Percentiles rank a stretch among this genome's conserved stretches.
phyloP scores from a whole-genome alignment of 805 yeast genomes.

The Cyberlindnera xylosilytica region DNA sequence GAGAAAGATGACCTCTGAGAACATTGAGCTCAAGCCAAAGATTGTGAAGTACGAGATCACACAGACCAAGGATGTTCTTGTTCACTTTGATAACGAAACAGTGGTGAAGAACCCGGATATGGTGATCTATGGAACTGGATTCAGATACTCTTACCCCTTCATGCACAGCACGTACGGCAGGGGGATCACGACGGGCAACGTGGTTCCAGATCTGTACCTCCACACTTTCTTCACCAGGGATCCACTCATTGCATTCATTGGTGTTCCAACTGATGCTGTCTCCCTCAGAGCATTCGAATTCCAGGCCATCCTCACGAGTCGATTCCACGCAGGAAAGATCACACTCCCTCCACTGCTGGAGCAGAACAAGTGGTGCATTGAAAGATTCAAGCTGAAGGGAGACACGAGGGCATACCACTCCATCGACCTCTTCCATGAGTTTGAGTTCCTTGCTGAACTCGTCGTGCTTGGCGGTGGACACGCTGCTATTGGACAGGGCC shows the following conservation, averaged over 20 bases:
- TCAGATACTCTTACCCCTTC: constrained; percentile 57
- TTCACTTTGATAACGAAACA: constrained; percentile 45
- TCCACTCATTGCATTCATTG: constrained; percentile 34
- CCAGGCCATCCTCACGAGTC: constrained; percentile 36
- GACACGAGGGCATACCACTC: constrained; percentile 31
- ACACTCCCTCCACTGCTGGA: constrained; percentile 30
- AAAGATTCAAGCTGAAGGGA: constrained; percentile 30
- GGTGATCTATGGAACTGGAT: constrained; percentile 72
- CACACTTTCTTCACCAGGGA: constrained; percentile 34
- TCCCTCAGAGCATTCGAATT: constrained; percentile 40
- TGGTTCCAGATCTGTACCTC: constrained; percentile 30
- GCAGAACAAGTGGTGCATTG: constrained; percentile 31
- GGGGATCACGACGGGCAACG: constrained; percentile 27
- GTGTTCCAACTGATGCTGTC: constrained; percentile 37
- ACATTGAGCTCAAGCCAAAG: constrained; percentile 35
- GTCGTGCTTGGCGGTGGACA: constrained; percentile 30
- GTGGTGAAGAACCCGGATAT: constrained; percentile 42
- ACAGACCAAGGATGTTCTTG: constrained; percentile 26
- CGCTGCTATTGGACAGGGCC: constrained; percentile 16
- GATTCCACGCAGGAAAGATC: constrained; percentile 32
- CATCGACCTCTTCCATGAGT: constrained; percentile 33
- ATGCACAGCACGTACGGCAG: constrained; percentile 29
- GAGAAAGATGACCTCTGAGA: constrained; percentile 26
- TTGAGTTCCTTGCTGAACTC: constrained; percentile 27
- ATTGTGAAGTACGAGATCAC: constrained; percentile 34